phyloP scores from a whole-genome alignment of 2,329 filamentous ascomycete genomes.

The Hypoxylon sp. region DNA sequence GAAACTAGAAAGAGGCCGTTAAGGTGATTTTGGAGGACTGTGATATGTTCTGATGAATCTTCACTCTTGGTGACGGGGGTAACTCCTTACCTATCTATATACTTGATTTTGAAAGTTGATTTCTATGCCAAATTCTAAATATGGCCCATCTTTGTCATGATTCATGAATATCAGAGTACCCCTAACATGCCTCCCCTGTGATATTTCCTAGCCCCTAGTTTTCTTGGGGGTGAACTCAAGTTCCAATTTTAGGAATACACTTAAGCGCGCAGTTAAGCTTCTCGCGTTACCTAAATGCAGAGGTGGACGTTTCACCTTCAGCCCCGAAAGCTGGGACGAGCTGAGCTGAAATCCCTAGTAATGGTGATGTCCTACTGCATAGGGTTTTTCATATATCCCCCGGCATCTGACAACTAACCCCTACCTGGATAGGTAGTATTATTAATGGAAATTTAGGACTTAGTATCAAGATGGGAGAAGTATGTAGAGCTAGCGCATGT shows the following conservation, averaged over 20 bases:
- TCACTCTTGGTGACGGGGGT: neutral
- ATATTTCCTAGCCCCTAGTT: neutral
- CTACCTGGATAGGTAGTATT: neutral
- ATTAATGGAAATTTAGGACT: neutral
- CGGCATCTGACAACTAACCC: neutral
- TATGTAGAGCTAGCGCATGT: neutral
- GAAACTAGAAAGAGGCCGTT: neutral
- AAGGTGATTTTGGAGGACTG: neutral
- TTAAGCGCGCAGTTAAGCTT: slow-evolving; percentile 1
- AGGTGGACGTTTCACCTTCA: neutral
- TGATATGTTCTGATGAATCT: slow-evolving; percentile 5
- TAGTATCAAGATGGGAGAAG: neutral
- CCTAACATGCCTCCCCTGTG: neutral
- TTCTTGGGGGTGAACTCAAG: neutral
- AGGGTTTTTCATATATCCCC: neutral
- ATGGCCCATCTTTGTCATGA: slow-evolving; percentile 7
- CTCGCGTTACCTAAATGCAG: neutral
- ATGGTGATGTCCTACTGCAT: neutral
- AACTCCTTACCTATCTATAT: slow-evolving; percentile 16
- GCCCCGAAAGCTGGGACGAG: neutral
- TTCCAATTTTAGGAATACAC: neutral
- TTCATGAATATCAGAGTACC: neutral
- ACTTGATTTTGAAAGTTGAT: neutral
- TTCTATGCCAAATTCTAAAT: slow-evolving; percentile 11
- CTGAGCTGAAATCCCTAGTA: neutral